These are phyloP conservation scores for Aspergillus homomorphus DNA, from an alignment of 495 filamentous ascomycete species.

Conservation along the genomic window DNA sequence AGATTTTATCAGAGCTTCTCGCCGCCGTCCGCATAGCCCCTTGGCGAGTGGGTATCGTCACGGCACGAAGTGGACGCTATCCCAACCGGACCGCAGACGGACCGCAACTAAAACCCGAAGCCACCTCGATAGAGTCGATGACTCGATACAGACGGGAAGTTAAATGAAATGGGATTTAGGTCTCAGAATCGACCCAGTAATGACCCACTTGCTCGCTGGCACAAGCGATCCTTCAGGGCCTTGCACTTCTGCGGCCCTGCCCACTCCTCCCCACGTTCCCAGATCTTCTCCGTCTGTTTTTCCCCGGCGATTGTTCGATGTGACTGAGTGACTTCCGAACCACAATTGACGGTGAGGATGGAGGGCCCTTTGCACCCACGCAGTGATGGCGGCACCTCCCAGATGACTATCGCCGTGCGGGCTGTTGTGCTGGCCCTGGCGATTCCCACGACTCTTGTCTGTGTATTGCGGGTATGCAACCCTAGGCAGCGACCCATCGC, in stretches of 20 bases:
- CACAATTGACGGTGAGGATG: background rate
- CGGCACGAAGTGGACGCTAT: background rate
- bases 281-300: background rate
- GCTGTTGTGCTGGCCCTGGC: slow-evolving; percentile 8
- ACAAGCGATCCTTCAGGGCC: background rate
- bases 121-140: background rate
- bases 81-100: background rate
- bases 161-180: background rate
- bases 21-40: background rate
- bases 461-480: slow-evolving; percentile 5
- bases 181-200: background rate
- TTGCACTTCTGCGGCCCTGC: background rate
- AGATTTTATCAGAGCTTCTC: background rate
- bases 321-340: background rate
- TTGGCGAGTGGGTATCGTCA: background rate
- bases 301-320: too few species aligned
- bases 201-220: background rate
- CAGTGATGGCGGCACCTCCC: slow-evolving; percentile 6
- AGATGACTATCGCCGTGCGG: slow-evolving; percentile 5
- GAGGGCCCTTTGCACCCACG: background rate
- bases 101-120: background rate
- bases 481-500: background rate
- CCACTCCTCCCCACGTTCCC: background rate
- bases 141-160: background rate
- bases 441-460: slow-evolving; percentile 7